phyloP scores from a whole-genome alignment of 2,329 filamentous ascomycete genomes.

The Talaromyces sp. region DNA sequence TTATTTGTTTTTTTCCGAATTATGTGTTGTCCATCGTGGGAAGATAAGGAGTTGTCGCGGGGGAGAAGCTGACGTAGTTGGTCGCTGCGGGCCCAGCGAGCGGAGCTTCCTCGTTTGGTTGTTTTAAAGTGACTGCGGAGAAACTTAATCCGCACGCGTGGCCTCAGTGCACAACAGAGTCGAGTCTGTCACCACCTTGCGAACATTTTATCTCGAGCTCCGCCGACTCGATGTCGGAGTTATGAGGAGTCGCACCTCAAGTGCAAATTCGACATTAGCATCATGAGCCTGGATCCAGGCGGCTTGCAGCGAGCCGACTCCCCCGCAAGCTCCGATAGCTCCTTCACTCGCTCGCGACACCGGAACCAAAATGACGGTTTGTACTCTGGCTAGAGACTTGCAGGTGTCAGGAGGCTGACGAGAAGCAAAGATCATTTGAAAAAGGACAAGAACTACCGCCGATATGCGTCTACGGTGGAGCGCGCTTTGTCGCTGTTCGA shows the following conservation, averaged over 20 bases:
- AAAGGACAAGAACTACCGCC: conserved; percentile 68
- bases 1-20: background rate
- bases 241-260: conserved; percentile 30
- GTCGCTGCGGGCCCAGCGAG: background rate
- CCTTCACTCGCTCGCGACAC: conserved; percentile 73
- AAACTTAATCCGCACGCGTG: conserved; percentile 16
- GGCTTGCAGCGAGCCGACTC: conserved; percentile 50
- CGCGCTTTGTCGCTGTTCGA: conserved; percentile 86
- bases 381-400: conserved; percentile 19
- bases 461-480: conserved; percentile 86
- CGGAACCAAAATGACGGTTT: conserved; percentile 68
- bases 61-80: conserved; percentile 5
- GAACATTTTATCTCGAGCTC: background rate
- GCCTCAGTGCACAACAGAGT: conserved; percentile 18
- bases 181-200: conserved; percentile 12
- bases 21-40: background rate
- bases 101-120: conserved; percentile 6
- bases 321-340: conserved; percentile 79
- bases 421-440: conserved; percentile 32
- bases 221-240: conserved; percentile 19
- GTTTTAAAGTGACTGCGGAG: conserved; percentile 12
- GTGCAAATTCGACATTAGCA: conserved; percentile 26
- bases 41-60: background rate
- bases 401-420: background rate
- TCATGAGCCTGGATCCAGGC: conserved; percentile 41